phyloP scores from a whole-genome alignment of 176 grass and related monocot genomes.

The Tillandsia fasciculata region DNA sequence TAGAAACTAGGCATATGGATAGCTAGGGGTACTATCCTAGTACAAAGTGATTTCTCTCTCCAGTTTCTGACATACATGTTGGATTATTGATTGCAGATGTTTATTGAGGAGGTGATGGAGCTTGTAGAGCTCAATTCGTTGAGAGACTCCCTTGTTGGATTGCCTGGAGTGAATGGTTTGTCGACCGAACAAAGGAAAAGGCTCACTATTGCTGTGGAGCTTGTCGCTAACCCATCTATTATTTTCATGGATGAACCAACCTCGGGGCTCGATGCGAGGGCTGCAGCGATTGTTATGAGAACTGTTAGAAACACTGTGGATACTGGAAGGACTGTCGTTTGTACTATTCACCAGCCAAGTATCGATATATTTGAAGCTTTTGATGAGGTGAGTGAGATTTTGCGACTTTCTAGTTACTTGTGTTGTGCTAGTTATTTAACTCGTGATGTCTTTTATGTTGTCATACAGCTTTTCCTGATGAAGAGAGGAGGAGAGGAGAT shows the following conservation, averaged over 20 bases:
- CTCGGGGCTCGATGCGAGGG: conserved; percentile 76
- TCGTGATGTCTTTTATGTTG: conserved; percentile 18
- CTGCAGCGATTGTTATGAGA: conserved; percentile 90
- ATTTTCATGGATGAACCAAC: conserved; percentile 96
- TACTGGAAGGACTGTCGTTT: conserved; percentile 82
- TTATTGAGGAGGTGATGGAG: conserved; percentile 84
- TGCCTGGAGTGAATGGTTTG: conserved; percentile 70
- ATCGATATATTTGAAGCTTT: conserved; percentile 99
- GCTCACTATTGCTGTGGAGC: conserved; percentile 80
- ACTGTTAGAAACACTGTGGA: conserved; percentile 81
- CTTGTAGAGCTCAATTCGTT: conserved; percentile 73
- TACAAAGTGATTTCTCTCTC: neutral
- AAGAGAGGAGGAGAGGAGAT: conserved; percentile 92
- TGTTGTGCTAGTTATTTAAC: neutral
- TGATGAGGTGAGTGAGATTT: conserved; percentile 53
- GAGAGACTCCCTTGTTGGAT: conserved; percentile 56
- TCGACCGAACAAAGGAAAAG: conserved; percentile 89
- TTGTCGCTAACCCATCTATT: conserved; percentile 84
- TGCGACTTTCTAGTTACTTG: neutral
- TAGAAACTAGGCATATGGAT: too few relatives aligned
- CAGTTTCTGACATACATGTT: too few relatives aligned
- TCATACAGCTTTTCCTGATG: conserved; percentile 73
- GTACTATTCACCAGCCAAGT: conserved; percentile 93
- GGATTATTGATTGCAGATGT: conserved; percentile 37
- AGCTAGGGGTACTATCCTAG: neutral